Evolutionary conservation across 495 filamentous ascomycete genomes (phyloP).

Genomic region (Acidiella bohemica): DNA sequence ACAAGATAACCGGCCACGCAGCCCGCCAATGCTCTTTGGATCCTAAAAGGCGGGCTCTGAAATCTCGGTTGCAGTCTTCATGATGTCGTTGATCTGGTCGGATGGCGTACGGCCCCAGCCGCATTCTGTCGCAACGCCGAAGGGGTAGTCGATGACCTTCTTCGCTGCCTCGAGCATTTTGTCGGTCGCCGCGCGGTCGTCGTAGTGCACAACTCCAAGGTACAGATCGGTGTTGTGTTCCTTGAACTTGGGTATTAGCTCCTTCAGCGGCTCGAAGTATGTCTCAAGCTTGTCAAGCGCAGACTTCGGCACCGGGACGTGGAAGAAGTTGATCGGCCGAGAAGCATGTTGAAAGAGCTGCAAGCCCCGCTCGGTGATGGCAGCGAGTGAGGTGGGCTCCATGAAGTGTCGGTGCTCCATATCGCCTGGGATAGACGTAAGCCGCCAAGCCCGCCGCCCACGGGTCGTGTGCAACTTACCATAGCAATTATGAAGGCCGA

Average conservation of each 20-base stretch:
- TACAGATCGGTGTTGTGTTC: slow-evolving; percentile 23
- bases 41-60: slow-evolving; percentile 8
- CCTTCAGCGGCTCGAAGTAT: slow-evolving; percentile 28
- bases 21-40: not conserved
- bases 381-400: slow-evolving; percentile 30
- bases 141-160: slow-evolving; percentile 24
- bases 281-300: slow-evolving; percentile 21
- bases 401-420: slow-evolving; percentile 31
- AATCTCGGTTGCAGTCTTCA: slow-evolving; percentile 17
- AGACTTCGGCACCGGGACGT: slow-evolving; percentile 34
- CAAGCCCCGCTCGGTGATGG: slow-evolving; percentile 15
- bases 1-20: not conserved
- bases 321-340: slow-evolving; percentile 30
- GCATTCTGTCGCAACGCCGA: slow-evolving; percentile 35
- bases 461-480: slow-evolving; percentile 13
- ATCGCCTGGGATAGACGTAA: slow-evolving; percentile 23
- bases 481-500: slow-evolving; percentile 37
- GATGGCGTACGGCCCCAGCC: slow-evolving; percentile 31
- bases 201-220: slow-evolving; percentile 33
- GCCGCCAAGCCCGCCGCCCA: not conserved
- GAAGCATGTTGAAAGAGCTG: slow-evolving; percentile 4
- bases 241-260: slow-evolving; percentile 19
- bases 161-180: slow-evolving; percentile 29
- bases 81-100: slow-evolving; percentile 28
- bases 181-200: slow-evolving; percentile 31